A percentile compares a stretch with the other conserved stretches of the same genome.
phyloP scores from a whole-genome alignment of 352 stramenopile genomes.

The Elongisporangium prolatum region DNA sequence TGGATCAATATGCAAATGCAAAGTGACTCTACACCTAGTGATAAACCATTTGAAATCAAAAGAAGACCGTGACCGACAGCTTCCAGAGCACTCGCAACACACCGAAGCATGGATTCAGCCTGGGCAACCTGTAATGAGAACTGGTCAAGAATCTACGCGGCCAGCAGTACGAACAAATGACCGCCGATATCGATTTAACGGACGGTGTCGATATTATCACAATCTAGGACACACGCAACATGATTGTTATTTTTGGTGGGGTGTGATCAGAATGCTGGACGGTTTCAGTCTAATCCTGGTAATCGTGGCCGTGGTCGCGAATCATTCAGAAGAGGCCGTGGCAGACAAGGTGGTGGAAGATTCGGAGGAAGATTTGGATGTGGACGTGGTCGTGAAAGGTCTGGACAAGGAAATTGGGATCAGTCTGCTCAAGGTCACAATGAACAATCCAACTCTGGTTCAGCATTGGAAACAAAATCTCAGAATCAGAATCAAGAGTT shows the following conservation, averaged over 20 bases:
- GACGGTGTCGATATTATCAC: not conserved
- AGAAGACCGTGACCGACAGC: not conserved
- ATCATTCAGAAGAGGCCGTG: not conserved
- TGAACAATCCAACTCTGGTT: not conserved
- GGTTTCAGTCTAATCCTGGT: too few relatives aligned
- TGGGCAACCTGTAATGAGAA: not conserved
- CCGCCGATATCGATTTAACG: not conserved
- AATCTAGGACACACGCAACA: not conserved
- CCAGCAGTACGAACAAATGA: not conserved
- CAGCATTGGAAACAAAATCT: too few relatives aligned
- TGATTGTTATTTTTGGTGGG: not conserved
- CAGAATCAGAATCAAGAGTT: too few relatives aligned
- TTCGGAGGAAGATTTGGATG: not conserved
- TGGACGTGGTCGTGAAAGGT: not conserved
- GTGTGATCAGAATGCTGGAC: too few relatives aligned
- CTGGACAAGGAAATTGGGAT: not conserved
- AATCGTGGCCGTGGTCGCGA: not conserved
- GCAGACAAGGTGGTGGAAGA: not conserved
- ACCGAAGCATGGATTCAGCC: not conserved
- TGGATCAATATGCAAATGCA: not conserved
- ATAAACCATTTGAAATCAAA: not conserved
- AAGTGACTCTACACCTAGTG: not conserved
- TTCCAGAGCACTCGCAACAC: not conserved
- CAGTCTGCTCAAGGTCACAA: not conserved
- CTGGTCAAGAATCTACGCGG: not conserved